Base-by-base conservation (phyloP, 2,329 filamentous ascomycete genomes). In the Monosporascus sp. region DNA sequence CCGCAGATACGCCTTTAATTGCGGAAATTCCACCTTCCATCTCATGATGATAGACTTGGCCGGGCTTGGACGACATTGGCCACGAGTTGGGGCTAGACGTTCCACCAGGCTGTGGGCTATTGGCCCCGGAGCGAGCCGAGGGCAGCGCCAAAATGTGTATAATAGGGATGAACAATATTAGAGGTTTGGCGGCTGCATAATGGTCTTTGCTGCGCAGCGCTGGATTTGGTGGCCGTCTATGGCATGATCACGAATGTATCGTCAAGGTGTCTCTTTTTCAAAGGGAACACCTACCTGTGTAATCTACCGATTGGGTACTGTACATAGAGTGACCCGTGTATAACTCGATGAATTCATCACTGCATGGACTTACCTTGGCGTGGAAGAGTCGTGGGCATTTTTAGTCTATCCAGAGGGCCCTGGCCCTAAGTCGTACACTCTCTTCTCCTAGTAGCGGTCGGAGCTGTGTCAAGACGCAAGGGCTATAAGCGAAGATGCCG, bases 31-130 rank as follows among this genome's bases (percentile, higher is more conserved):
- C 54, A 44, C 54, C 53, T 53, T 31, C 51, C 57, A 42, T 47
- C 53, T 53, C 45, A 57, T 49, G 54, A 56, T 18, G 58, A 57
- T 59, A 60, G 57, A 60, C 48, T 56, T 56, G 39, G 31, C 31
- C 31, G 31, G 31, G 31, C 31, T 34, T 14, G 31, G 22, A 24
- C 39, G 39, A 42, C 9, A 15, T 20, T 18, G 18, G 18, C 39
- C 39, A 20, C 39, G 22, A 42, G 5, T 34, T 34, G 31, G 31
- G 9, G 31, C 11, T 34, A 34, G 31, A 5, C 3, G 31, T 34
- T 14, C 31, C 9, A 34, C 31, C 31, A 34, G 31, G 31, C 31
- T 14, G 31, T 5, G 31, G 31, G 31, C 31, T 34, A 14, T 34
- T 5, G 31, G 31, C 9, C 31, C 31, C 5, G 31, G 31, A 34